Base-by-base conservation (phyloP, 352 stramenopile genomes). In the Phytophthora melonis region DNA sequence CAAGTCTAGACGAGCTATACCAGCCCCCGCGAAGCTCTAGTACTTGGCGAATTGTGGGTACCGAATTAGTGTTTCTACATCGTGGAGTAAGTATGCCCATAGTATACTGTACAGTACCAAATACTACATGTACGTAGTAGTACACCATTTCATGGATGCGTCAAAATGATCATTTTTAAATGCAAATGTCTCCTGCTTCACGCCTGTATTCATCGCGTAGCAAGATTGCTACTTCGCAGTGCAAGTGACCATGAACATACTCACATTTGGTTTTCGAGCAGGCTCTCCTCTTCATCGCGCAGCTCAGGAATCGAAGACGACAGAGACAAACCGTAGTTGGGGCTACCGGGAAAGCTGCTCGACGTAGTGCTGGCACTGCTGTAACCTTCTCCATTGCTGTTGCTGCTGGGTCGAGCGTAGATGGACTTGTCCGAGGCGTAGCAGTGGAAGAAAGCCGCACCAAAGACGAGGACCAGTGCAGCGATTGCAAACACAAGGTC, bases 401-500 rank as follows among this genome's bases (percentile, higher is more conserved):
- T 32, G 34, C 47, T 58, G 11, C 36, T 55, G 8, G 58, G 52
- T 18, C 43, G 41, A 0, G 68, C 34, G 69, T 93, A 95, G 50
- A 96, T 94, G 1, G 84, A 92, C 60, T 86, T 81, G 75, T 97
- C 90, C 1, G 87, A 94, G 14, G 90, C 86, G 52, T 83, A 86
- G 52, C 76, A 89, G 58, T 95, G 88, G 77, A 95, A 97, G 58
- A 97, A 78, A 30, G 78, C 63, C 1, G 80, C 90, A 18, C 90
- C 90, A 55, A 93, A 86, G 19, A 93, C 75, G 19, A 95, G 79
- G 45, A 97, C 77, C 21, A 83, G 66, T 13, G 87, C 82, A 57
- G 89, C 88, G 50, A 97, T 95, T 19, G 72, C 80, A 72, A 97
- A 97, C 25, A 97, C 90, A 34, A 97, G 76, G 64, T 97, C 79